Percentiles rank a stretch among this genome's conserved stretches.
phyloP scores from a whole-genome alignment of 2,329 filamentous ascomycete species.

The Aspergillus terreus region DNA sequence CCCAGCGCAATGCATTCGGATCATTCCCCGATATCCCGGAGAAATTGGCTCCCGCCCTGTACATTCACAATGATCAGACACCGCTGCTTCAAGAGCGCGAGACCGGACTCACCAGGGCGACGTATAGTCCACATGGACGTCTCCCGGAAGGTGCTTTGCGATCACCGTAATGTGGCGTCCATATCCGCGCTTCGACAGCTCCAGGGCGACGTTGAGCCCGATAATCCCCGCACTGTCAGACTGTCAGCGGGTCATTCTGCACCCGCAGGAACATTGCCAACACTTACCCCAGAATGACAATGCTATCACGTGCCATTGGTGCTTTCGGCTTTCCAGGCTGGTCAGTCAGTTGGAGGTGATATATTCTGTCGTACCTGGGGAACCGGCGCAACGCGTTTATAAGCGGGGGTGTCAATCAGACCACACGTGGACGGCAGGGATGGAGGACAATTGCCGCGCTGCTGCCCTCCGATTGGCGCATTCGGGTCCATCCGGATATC shows the following conservation, averaged over 20 bases:
- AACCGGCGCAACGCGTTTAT: too few species aligned
- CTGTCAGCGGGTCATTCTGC: neutral
- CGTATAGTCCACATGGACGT: constrained; percentile 38
- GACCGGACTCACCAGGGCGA: constrained; percentile 34
- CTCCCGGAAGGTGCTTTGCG: constrained; percentile 42
- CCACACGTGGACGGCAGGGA: too few species aligned
- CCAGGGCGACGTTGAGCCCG: constrained; percentile 9
- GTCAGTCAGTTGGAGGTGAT: too few species aligned
- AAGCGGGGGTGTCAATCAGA: too few species aligned
- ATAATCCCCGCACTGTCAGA: constrained; percentile 7
- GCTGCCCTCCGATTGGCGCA: constrained; percentile 11
- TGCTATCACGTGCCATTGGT: constrained; percentile 2
- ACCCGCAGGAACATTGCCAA: too few species aligned
- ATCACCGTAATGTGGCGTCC: constrained; percentile 29
- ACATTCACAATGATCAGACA: neutral
- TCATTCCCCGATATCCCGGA: constrained; percentile 44
- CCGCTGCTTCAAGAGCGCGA: constrained; percentile 1
- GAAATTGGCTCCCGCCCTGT: constrained; percentile 44
- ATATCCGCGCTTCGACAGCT: constrained; percentile 7
- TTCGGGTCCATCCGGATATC: neutral
- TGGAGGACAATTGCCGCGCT: too few species aligned
- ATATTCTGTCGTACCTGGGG: too few species aligned
- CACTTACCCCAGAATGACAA: constrained; percentile 3
- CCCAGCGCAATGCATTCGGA: constrained; percentile 42
- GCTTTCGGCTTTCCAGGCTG: neutral